These are phyloP conservation scores for Atractiella rhizophila DNA, from an alignment of 768 basidiomycete species.

Conservation along the genomic window DNA sequence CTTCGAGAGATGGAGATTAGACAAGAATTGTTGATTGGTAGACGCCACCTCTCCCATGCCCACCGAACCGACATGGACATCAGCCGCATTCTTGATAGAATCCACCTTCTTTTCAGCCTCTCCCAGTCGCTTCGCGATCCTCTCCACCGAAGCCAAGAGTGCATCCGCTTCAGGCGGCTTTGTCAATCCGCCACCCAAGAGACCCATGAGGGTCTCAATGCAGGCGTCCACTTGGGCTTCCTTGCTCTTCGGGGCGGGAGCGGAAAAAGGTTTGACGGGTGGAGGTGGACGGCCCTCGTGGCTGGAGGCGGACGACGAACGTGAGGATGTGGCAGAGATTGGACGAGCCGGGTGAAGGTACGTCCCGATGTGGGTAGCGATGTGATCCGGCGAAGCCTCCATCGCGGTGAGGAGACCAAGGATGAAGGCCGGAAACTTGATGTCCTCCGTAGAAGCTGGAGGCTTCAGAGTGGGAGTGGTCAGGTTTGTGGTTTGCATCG, in stretches of 20 bases:
- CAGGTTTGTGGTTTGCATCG: too few relatives aligned
- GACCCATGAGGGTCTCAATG: background rate
- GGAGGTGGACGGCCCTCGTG: constrained; percentile 8
- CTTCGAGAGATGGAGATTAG: too few relatives aligned
- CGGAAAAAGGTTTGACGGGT: constrained; percentile 6
- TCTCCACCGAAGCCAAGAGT: constrained; percentile 8
- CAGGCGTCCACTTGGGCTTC: too few relatives aligned
- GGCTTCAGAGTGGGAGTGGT: too few relatives aligned
- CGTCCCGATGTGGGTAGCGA: constrained; percentile 12
- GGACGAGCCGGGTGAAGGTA: too few relatives aligned
- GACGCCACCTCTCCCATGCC: too few relatives aligned
- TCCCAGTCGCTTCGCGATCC: constrained; percentile 12
- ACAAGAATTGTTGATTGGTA: too few relatives aligned
- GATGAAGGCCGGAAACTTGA: constrained; percentile 14
- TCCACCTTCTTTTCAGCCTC: background rate
- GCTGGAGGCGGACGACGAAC: too few relatives aligned
- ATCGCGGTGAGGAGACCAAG: constrained; percentile 13
- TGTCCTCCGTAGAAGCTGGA: too few relatives aligned
- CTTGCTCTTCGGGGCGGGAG: too few relatives aligned
- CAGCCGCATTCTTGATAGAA: background rate
- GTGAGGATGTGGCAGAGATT: too few relatives aligned
- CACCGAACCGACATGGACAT: background rate
- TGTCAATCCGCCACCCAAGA: background rate
- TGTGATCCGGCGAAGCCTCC: constrained; percentile 19
- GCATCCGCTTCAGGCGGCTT: constrained; percentile 13